A percentile compares a stretch with the other conserved stretches of the same genome.
phyloP scores from a whole-genome alignment of 192 early-diverging fungal species.

The Mortierella alpina region DNA sequence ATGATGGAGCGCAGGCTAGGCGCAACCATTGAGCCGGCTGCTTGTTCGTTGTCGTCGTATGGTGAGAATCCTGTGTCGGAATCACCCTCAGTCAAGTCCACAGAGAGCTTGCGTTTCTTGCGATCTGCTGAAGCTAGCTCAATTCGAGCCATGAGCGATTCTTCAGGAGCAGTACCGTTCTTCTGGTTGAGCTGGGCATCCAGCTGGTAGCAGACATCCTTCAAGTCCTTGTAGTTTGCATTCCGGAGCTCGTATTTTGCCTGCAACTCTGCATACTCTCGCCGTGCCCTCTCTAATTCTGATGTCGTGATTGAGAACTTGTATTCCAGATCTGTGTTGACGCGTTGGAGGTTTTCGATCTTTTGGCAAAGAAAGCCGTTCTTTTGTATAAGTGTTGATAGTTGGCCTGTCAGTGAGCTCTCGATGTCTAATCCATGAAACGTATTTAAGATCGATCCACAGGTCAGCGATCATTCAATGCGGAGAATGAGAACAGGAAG shows the following conservation, averaged over 20 bases:
- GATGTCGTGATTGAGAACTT: conserved; percentile 54
- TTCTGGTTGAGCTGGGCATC: conserved; percentile 46
- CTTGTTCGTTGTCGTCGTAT: conserved; percentile 30
- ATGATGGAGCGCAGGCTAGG: conserved; percentile 20
- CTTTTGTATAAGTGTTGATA: conserved; percentile 50
- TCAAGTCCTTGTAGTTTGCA: conserved; percentile 48
- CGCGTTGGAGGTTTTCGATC: conserved; percentile 50
- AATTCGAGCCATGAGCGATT: conserved; percentile 43
- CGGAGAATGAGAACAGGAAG: background rate
- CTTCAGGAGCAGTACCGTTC: conserved; percentile 37
- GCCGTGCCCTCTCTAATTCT: conserved; percentile 46
- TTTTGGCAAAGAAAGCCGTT: conserved; percentile 55
- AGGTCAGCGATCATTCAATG: background rate
- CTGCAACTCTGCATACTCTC: conserved; percentile 42
- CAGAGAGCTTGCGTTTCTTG: conserved; percentile 46
- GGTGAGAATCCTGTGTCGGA: conserved; percentile 38
- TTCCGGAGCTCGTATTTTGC: conserved; percentile 52
- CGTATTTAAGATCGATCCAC: background rate
- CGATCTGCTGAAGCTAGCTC: conserved; percentile 25
- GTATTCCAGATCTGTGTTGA: conserved; percentile 51
- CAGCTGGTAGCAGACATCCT: conserved; percentile 53
- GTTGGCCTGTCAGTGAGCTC: conserved; percentile 42
- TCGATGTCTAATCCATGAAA: conserved; percentile 32
- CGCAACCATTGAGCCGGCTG: conserved; percentile 14
- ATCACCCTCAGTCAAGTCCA: conserved; percentile 39